Base-by-base conservation (phyloP, 2,329 filamentous ascomycete genomes). In the Apiospora aurea region DNA sequence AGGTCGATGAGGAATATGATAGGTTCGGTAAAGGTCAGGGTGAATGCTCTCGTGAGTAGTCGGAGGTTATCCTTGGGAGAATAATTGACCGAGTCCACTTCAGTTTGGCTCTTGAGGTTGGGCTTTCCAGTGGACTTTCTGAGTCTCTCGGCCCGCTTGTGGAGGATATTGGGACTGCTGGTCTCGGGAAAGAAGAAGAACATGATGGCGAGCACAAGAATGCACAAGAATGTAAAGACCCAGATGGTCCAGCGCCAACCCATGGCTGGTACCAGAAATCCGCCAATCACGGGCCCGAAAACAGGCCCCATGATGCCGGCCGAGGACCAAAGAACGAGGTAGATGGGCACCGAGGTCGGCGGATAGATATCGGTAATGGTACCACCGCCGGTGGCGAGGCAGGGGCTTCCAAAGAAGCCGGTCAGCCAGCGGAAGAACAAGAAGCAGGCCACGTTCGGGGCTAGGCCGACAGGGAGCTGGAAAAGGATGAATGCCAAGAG, bases 401-500 rank as follows among this genome's bases (percentile, higher is more conserved):
- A 75, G 0, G 80, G 80, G 1, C 77, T 78, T 0, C 80, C 81
- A 26, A 77, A 83, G 79, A 88, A 87, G 1, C 87, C 87, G 7
- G 84, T 85, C 26, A 89, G 74, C 75, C 87, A 87, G 1, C 87
- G 83, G 13, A 86, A 79, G 0, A 88, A 86, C 24, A 90, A 80
- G 10, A 91, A 81, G 0, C 86, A 85, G 1, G 84, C 80, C 66
- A 90, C 87, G 77, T 88, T 88, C 43, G 86, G 79, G 0, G 87
- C 87, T 0, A 90, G 77, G 18, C 87, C 86, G 0, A 87, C 85
- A 0, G 88, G 86, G 0, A 91, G 81, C 16, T 84, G 84, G 0
- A 91, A 79, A 13, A 90, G 82, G 46, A 90, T 84, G 75, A 91
- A 91, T 34, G 90, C 81, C n/a, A 83, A 82, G 71, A 90, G 86